Conservation (phyloP, 345 rosid species). For the Citrus maxima region DNA sequence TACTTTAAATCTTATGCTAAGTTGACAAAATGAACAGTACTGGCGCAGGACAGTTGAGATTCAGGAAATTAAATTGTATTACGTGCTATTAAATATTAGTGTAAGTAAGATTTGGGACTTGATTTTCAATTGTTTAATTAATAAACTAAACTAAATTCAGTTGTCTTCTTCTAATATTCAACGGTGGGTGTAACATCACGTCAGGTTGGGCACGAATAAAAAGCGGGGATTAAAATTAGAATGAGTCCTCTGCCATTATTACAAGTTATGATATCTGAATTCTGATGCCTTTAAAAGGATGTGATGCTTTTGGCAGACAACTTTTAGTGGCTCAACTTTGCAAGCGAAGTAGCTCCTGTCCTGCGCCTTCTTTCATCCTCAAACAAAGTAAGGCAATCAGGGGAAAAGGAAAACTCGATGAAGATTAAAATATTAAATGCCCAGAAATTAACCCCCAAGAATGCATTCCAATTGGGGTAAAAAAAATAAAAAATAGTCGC, state of each 20-base stretch:
- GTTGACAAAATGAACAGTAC: neutral
- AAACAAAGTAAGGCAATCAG: neutral
- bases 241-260: neutral
- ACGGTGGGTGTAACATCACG: neutral
- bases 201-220: neutral
- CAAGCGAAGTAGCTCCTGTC: slow-evolving; percentile 3
- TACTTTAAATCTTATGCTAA: too few relatives aligned
- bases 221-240: neutral
- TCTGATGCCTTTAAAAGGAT: slow-evolving; percentile 12
- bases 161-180: neutral
- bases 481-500: too few relatives aligned
- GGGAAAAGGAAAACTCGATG: neutral
- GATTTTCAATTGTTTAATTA: neutral
- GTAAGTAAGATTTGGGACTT: neutral
- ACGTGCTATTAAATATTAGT: neutral
- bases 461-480: too few relatives aligned
- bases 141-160: neutral
- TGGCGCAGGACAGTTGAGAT: neutral
- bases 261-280: neutral
- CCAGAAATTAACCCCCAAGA: neutral
- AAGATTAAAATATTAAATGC: neutral
- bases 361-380: neutral
- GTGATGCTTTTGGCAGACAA: slow-evolving; percentile 52
- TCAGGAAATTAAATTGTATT: neutral
- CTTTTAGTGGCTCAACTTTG: slow-evolving; percentile 25